Conservation (phyloP, 176 grass and related monocot species). For the Areca catechu region DNA sequence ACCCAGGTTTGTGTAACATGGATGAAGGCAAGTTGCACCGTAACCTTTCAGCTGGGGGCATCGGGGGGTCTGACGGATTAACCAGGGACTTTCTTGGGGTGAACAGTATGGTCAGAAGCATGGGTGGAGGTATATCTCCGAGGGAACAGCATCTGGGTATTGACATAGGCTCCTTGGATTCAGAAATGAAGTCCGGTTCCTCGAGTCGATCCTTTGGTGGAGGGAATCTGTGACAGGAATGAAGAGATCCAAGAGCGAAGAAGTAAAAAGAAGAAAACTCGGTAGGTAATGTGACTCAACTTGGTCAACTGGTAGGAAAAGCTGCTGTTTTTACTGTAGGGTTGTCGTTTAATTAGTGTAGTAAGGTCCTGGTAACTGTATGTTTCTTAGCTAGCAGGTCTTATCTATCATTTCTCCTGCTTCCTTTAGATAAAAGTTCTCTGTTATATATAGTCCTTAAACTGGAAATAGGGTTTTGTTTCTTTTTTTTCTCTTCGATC, state of each 20-base stretch:
- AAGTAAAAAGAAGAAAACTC: too few relatives aligned
- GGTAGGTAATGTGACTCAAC: too few relatives aligned
- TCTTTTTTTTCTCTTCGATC: not conserved
- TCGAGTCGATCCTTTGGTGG: conserved; percentile 2
- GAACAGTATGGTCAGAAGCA: conserved; percentile 41
- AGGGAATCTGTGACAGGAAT: conserved; percentile 1
- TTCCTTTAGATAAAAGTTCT: not conserved
- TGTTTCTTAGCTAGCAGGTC: too few relatives aligned
- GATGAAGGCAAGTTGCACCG: conserved; percentile 39
- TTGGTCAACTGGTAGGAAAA: too few relatives aligned
- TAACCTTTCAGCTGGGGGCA: not conserved
- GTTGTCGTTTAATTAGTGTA: too few relatives aligned
- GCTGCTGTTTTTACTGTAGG: too few relatives aligned
- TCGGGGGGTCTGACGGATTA: conserved; percentile 10
- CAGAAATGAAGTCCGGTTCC: conserved; percentile 52
- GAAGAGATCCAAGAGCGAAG: too few relatives aligned
- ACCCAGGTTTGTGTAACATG: conserved; percentile 1
- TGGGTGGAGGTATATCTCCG: conserved; percentile 17
- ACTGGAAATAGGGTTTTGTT: not conserved
- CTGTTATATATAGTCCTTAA: not conserved
- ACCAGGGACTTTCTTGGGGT: conserved; percentile 97
- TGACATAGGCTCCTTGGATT: conserved; percentile 52
- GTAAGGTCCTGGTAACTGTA: too few relatives aligned
- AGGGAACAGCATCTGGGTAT: conserved; percentile 21
- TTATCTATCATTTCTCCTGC: too few relatives aligned